Evolutionary conservation across 164 flowering plant genomes (phyloP).

Genomic region (Sextonia rubra): DNA sequence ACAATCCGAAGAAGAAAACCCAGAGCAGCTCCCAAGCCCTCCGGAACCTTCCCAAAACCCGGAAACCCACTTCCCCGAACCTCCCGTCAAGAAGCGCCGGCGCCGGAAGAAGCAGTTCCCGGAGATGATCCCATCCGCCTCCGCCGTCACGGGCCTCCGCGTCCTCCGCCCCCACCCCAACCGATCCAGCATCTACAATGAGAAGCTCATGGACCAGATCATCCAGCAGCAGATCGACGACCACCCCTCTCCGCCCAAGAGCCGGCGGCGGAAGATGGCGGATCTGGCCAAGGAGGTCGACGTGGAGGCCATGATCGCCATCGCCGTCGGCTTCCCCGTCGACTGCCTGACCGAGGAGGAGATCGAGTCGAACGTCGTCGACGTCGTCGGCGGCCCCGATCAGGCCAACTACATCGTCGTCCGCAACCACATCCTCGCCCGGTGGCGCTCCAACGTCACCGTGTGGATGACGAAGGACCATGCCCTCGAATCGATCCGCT

Average conservation of each 20-base stretch:
- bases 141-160: conserved; percentile 35
- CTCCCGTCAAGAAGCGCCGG: conserved; percentile 44
- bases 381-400: conserved; percentile 59
- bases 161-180: conserved; percentile 39
- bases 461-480: conserved; percentile 69
- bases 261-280: conserved; percentile 41
- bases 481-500: conserved; percentile 60
- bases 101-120: conserved; percentile 69
- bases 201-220: conserved; percentile 34
- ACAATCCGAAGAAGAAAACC: background rate
- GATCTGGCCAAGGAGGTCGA: conserved; percentile 68
- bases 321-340: conserved; percentile 86
- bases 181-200: conserved; percentile 30
- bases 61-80: conserved; percentile 7
- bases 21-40: background rate
- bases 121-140: conserved; percentile 46
- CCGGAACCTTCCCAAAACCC: background rate
- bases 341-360: conserved; percentile 93
- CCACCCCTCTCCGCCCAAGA: conserved; percentile 27
- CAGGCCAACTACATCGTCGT: conserved; percentile 81
- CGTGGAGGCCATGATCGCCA: conserved; percentile 76
- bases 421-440: conserved; percentile 78
- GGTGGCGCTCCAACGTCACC: conserved; percentile 77
- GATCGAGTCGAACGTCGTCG: conserved; percentile 72
- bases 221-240: conserved; percentile 38